A percentile compares a stretch with the other conserved stretches of the same genome.
Evolutionary conservation across 371 early-diverging fungal species (phyloP).

Genomic region (Cokeromyces recurvatus): DNA sequence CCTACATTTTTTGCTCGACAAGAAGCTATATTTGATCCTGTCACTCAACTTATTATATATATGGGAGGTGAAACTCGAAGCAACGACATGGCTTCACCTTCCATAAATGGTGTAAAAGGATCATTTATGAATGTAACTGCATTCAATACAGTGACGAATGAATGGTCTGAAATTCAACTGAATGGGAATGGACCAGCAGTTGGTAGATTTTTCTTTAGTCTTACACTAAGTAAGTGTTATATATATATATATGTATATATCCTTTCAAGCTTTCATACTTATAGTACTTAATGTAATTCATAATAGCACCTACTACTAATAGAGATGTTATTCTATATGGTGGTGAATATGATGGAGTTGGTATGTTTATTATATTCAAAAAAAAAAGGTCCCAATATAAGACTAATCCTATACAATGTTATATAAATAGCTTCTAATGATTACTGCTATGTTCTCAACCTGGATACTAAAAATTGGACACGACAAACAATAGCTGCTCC

Average conservation of each 20-base stretch:
- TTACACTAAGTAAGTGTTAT: neutral
- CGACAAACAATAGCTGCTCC: neutral
- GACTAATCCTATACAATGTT: neutral
- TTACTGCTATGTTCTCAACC: neutral
- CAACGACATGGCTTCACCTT: neutral
- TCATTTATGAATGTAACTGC: neutral
- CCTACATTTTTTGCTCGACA: neutral
- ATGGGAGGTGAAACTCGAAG: neutral
- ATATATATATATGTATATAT: no score
- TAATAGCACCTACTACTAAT: neutral
- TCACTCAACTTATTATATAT: neutral
- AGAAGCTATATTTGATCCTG: neutral
- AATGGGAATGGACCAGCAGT: neutral
- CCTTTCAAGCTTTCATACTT: no score
- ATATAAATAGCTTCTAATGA: neutral
- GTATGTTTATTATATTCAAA: no score
- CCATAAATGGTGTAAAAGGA: neutral
- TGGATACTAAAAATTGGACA: neutral
- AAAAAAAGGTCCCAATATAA: neutral
- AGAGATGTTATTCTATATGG: constrained; percentile 2
- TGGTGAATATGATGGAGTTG: neutral
- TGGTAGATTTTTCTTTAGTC: neutral
- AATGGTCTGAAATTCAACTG: neutral
- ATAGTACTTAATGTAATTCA: neutral
- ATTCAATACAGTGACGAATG: neutral